Evolutionary conservation across 352 stramenopile species (phyloP), one percentile per base, ranked within the genome.

Genomic region (Globisporangium nunn): DNA sequence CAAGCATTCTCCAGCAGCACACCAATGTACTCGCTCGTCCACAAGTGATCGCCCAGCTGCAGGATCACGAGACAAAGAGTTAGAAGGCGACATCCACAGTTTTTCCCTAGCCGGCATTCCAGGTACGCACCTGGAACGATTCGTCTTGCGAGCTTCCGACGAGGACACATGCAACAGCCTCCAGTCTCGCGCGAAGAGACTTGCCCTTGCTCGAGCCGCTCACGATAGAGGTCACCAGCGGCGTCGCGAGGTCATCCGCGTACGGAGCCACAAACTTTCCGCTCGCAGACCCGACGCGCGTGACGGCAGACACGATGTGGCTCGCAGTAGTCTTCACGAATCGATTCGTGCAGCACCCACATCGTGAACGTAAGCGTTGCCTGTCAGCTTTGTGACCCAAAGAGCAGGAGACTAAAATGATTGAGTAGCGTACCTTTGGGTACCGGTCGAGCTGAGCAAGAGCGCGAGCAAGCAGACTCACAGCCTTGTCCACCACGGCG

Each of bases 371-470:
- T 1, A 23, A 23, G 23, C 23, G 23, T 23, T 23, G 23, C 23
- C 23, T 23, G 23, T 23, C 23, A 23, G 23, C 1, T 23, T 23
- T 23, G 23, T 23, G 23, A 23, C 23, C 23, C 23, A 23, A 23
- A 23, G 23, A 54, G 37, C 37, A 45, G 3, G 49, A 44, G 10
- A 8, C 17, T 18, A 28, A 30, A n/a, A 4, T 33, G 7, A n/a
- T 14, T 18, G 12, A 12, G 4, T 15, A 3, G 35, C 18, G 70
- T 3, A 87, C 81, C 71, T 92, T 88, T 45, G 81, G 84, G 68
- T 92, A 92, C 15, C 79, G 73, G 49, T 82, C 68, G 6, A 92
- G 59, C 61, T 90, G 81, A 37, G 67, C 69, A 14, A 85, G 63
- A 4, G 81, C 79, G 33, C 74, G 65, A 23, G 68, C 65, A 28